Evolutionary conservation across 2,329 filamentous ascomycete species (phyloP).

Genomic region (Raffaelea arxii): DNA sequence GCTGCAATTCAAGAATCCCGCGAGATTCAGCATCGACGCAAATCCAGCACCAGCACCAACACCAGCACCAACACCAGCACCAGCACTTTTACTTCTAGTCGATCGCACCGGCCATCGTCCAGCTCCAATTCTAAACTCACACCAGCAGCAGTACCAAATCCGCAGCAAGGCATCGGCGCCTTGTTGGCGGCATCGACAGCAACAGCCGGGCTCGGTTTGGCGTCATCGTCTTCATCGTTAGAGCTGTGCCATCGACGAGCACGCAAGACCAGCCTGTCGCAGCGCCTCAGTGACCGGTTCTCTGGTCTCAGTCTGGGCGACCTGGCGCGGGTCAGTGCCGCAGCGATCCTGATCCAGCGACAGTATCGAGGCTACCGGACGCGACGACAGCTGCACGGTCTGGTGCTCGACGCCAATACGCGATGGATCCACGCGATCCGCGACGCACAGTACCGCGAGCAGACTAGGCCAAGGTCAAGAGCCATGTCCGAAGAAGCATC

Average conservation of each 20-base stretch:
- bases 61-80: conserved; percentile 7
- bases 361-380: conserved; percentile 70
- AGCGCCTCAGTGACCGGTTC: conserved; percentile 3
- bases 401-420: conserved; percentile 57
- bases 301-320: neutral
- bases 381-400: conserved; percentile 59
- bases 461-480: conserved; percentile 32
- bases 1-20: conserved; percentile 36
- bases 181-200: neutral
- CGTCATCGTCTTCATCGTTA: neutral
- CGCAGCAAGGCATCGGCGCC: neutral
- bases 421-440: conserved; percentile 60
- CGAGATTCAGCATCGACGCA: conserved; percentile 33
- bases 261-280: neutral
- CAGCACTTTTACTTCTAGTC: neutral
- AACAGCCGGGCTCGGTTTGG: neutral
- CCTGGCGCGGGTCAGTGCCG: conserved; percentile 23
- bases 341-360: conserved; percentile 53
- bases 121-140: conserved; percentile 18
- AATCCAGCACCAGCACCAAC: conserved; percentile 21
- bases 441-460: conserved; percentile 44
- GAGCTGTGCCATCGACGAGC: neutral
- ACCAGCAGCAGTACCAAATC: neutral
- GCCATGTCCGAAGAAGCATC: neutral
- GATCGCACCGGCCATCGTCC: conserved; percentile 29